Conservation (phyloP, 306 rosid species). For the Vicia faba region DNA sequence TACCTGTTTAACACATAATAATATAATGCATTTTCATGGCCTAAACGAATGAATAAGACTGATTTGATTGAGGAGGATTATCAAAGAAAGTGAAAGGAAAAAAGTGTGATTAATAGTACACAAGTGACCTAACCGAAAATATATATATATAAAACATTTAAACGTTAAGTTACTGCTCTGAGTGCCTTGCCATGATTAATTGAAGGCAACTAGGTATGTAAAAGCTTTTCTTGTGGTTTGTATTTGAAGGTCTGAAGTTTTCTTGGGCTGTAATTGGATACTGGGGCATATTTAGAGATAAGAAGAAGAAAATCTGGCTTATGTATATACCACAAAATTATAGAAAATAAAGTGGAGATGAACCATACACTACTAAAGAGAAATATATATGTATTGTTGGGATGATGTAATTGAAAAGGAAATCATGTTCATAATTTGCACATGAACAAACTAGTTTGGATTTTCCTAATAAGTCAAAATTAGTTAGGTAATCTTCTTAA, state of each 20-base stretch:
- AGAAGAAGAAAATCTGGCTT: slow-evolving; percentile 35
- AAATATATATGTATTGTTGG: slow-evolving; percentile 31
- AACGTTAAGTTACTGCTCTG: background rate
- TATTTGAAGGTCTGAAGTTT: slow-evolving; percentile 26
- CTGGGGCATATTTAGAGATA: slow-evolving; percentile 36
- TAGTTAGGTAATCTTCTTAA: background rate
- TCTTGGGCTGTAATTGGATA: slow-evolving; percentile 24
- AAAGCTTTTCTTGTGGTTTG: slow-evolving; percentile 3
- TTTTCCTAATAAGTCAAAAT: slow-evolving; percentile 2
- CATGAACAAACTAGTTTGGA: background rate
- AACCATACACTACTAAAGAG: slow-evolving; percentile 23
- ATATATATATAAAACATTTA: too few relatives aligned
- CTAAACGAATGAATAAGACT: slow-evolving; percentile 38
- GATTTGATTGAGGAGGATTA: slow-evolving; percentile 33
- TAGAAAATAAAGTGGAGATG: slow-evolving; percentile 13
- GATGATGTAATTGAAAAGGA: slow-evolving; percentile 47
- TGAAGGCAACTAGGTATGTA: slow-evolving; percentile 38
- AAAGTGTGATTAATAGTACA: slow-evolving; percentile 26
- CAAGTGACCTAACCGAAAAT: slow-evolving; percentile 41
- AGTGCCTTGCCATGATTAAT: slow-evolving; percentile 27
- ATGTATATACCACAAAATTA: slow-evolving; percentile 34
- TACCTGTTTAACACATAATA: background rate
- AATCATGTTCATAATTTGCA: slow-evolving; percentile 24
- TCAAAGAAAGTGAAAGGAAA: slow-evolving; percentile 17
- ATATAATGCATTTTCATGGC: background rate